Base-by-base conservation (phyloP, 257 asterid species). In the Prunella vulgaris region DNA sequence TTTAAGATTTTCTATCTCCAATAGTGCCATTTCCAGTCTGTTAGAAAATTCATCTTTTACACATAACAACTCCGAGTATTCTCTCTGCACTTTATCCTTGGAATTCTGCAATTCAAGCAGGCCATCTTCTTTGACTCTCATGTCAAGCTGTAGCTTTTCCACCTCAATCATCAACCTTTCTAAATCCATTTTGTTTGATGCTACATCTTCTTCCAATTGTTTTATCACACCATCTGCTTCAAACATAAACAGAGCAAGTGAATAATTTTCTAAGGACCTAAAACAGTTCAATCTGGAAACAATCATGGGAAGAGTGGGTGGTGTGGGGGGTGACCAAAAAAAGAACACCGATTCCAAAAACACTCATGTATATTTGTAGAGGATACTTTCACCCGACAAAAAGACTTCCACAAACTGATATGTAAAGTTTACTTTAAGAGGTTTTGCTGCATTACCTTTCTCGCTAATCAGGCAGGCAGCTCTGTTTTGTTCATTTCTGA, bases 1-100 rank as follows among this genome's bases (percentile, higher is more conserved):
- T 77, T 87, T 85, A 30, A 89, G 92, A 71, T 76, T 77, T 79
- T 86, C 84, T 72, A 86, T 74, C 84, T 91, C 93, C 78, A 73
- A 71, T 42, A 80, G 77, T 54, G 97, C 87, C 64, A 77, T 74
- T 66, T 82, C 89, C 77, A 87, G 72, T 67, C 82, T 84, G 67
- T 75, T 69, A 28, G 86, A 74, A 60, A 87, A 69, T 17, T 83
- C 88, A 27, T 76, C 76, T 71, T 79, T 87, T 83, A 85, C 82
- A 32, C 84, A 71, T 74, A 79, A 61, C 18, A 94, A 77, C 78
- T 84, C 86, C 69, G 75, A 61, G 70, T 79, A 89, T 75, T 81
- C 97, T 66, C 68, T 82, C 84, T 85, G 90, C 80, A 86, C 71
- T 37, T 74, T 83, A 52, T 80, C 88, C 82, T 86, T 81, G 74